A percentile compares a stretch with the other conserved stretches of the same genome.
phyloP scores from a whole-genome alignment of 2,329 filamentous ascomycete genomes.

The Catunica adiposa region DNA sequence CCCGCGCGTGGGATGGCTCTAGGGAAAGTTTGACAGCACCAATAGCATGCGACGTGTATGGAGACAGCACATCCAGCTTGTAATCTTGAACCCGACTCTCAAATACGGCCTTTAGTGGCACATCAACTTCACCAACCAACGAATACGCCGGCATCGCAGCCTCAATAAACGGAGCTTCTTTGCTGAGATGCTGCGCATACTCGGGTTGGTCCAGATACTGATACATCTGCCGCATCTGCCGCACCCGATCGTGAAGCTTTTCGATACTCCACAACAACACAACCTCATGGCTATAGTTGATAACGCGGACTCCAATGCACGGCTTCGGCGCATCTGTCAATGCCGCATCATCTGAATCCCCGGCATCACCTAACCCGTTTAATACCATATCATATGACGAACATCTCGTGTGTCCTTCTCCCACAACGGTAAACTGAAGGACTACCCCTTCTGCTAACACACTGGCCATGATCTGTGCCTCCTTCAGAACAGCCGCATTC shows the following conservation, averaged over 20 bases:
- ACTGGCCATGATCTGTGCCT: conserved; percentile 95
- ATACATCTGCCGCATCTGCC: conserved; percentile 90
- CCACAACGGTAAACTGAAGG: conserved; percentile 88
- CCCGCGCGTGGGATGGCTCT: conserved; percentile 84
- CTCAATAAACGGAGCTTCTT: conserved; percentile 88
- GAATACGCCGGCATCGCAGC: conserved; percentile 84
- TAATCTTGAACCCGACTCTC: conserved; percentile 92
- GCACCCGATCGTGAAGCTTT: conserved; percentile 74
- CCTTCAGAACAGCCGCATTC: conserved; percentile 74
- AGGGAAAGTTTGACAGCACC: conserved; percentile 82
- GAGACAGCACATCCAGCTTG: conserved; percentile 73
- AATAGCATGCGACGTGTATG: conserved; percentile 78
- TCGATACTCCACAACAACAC: conserved; percentile 89
- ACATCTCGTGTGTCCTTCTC: conserved; percentile 70
- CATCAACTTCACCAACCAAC: conserved; percentile 79
- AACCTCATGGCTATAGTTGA: conserved; percentile 75
- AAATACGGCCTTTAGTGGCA: conserved; percentile 83
- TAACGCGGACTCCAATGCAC: conserved; percentile 74
- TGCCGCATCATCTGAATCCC: conserved; percentile 61
- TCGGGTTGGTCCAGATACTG: conserved; percentile 93
- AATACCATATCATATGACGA: conserved; percentile 95
- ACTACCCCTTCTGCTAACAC: conserved; percentile 84
- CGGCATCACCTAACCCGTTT: conserved; percentile 75
- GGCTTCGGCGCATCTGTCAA: conserved; percentile 73
- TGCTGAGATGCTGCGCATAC: conserved; percentile 79